These are phyloP conservation scores for Candida loeiensis DNA, from an alignment of 805 yeast genomes.

Conservation along the genomic window DNA sequence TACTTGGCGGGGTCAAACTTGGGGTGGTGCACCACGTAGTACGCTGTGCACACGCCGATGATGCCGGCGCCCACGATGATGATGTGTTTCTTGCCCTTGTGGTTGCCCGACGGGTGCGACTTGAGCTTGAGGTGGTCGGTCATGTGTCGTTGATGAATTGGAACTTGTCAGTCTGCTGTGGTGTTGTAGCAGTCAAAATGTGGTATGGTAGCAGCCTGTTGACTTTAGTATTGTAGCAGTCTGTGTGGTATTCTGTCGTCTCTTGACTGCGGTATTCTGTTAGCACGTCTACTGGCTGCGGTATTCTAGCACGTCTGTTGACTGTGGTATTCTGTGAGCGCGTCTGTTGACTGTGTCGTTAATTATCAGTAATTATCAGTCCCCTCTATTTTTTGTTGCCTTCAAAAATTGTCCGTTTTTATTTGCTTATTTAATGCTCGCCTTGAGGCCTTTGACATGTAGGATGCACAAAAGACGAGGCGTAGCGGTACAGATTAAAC, in stretches of 20 bases:
- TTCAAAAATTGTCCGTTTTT: neutral
- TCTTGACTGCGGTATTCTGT: too few species aligned
- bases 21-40: slow-evolving; percentile 80
- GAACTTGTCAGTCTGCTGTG: neutral
- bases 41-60: slow-evolving; percentile 93
- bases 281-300: neutral
- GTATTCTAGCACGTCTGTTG: neutral
- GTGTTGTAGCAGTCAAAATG: neutral
- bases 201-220: too few species aligned
- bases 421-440: slow-evolving; percentile 1
- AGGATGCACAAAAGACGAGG: too few species aligned
- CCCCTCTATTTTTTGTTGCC: slow-evolving; percentile 4
- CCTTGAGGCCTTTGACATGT: neutral
- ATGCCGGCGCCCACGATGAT: slow-evolving; percentile 93
- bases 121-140: slow-evolving; percentile 15
- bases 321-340: neutral
- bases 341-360: too few species aligned
- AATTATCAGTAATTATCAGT: neutral
- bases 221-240: too few species aligned
- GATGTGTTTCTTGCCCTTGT: slow-evolving; percentile 67
- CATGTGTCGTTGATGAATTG: too few species aligned
- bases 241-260: too few species aligned
- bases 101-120: slow-evolving; percentile 45
- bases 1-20: slow-evolving; percentile 66
- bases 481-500: neutral